Conservation (phyloP, 768 basidiomycete genomes). For the Boletus rubroflammeus region DNA sequence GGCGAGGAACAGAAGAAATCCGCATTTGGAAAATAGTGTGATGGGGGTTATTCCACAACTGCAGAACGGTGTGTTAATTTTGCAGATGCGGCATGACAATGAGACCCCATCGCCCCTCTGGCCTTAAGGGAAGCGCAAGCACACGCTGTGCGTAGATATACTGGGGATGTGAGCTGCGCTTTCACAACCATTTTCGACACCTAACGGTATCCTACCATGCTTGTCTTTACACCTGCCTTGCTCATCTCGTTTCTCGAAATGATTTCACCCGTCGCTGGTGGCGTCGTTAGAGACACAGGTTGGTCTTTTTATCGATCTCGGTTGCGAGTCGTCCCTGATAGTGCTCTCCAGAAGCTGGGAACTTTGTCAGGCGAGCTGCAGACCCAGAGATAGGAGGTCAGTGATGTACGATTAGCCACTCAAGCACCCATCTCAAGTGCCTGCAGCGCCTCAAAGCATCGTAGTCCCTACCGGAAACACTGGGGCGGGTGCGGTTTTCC, state of each 20-base stretch:
- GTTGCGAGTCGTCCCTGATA: neutral
- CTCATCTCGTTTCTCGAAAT: slow-evolving; percentile 13
- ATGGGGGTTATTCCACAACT: neutral
- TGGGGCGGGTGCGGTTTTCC: slow-evolving; percentile 8
- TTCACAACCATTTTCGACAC: neutral
- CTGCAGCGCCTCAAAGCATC: neutral
- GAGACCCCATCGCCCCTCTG: neutral
- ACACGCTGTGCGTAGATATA: slow-evolving; percentile 1
- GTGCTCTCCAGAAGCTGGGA: neutral
- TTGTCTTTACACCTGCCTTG: slow-evolving; percentile 4
- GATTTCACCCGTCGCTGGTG: slow-evolving; percentile 5
- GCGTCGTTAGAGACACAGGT: slow-evolving; percentile 9
- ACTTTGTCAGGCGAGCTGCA: neutral
- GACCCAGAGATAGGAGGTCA: neutral
- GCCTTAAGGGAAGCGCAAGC: neutral
- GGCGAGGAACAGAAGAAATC: neutral
- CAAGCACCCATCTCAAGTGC: neutral
- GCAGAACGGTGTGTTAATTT: neutral
- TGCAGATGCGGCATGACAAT: too few relatives aligned
- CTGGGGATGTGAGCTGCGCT: neutral
- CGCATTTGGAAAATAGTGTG: neutral
- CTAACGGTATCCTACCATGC: slow-evolving; percentile 6
- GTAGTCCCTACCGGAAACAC: neutral
- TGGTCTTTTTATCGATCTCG: neutral
- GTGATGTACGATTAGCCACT: neutral